These are phyloP conservation scores for Puccinia novopanici DNA, from an alignment of 1,284 basidiomycete genomes.

Conservation along the genomic window DNA sequence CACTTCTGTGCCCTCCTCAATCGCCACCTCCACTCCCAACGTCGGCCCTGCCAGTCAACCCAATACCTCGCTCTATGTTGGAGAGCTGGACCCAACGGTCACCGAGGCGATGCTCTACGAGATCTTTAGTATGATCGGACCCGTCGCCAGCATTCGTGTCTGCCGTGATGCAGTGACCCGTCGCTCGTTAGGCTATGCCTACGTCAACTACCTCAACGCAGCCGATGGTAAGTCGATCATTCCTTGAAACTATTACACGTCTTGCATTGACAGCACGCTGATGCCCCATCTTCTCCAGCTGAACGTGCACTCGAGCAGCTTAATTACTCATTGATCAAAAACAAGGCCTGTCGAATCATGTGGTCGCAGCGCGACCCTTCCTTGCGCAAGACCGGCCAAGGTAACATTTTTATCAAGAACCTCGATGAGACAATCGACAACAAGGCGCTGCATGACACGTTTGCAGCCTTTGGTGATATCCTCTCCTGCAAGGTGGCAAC, in stretches of 20 bases:
- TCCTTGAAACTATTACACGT: constrained; percentile 37
- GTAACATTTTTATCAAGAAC: constrained; percentile 99
- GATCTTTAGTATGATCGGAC: constrained; percentile 99
- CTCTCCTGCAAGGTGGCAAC: constrained; percentile 99
- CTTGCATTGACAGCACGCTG: neutral
- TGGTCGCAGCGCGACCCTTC: constrained; percentile 99
- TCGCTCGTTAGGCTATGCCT: constrained; percentile 98
- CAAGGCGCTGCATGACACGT: constrained; percentile 99
- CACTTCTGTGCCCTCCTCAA: constrained; percentile 48
- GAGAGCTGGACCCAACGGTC: constrained; percentile 95
- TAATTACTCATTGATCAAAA: constrained; percentile 99
- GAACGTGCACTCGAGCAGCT: constrained; percentile 98
- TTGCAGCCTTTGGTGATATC: constrained; percentile 97
- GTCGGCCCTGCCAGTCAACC: constrained; percentile 52
- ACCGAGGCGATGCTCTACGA: constrained; percentile 99
- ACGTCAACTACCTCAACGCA: constrained; percentile 98
- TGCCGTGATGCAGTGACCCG: constrained; percentile 99
- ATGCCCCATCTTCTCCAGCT: constrained; percentile 62
- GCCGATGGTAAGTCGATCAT: constrained; percentile 72
- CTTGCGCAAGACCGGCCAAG: constrained; percentile 97
- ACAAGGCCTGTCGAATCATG: constrained; percentile 99
- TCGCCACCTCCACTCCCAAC: constrained; percentile 42
- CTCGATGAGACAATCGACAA: constrained; percentile 97
- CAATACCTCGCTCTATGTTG: constrained; percentile 88
- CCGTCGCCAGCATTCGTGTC: constrained; percentile 97